phyloP scores from a whole-genome alignment of 2,329 filamentous ascomycete species.

The Coniochaeta sp. region DNA sequence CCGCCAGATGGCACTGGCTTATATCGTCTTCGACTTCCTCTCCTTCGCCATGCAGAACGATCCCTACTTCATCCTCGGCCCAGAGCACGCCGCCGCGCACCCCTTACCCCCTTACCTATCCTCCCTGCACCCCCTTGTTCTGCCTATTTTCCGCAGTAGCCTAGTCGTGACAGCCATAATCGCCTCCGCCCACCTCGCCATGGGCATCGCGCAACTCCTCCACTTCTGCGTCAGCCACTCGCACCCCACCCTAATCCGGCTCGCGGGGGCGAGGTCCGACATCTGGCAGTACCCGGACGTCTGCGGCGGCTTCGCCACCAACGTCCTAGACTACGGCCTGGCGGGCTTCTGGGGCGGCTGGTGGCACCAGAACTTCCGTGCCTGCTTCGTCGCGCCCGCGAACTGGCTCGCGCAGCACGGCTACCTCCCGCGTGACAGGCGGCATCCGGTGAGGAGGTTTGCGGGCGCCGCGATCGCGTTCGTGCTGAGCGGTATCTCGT shows the following conservation, averaged over 20 bases:
- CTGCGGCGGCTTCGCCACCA: constrained; percentile 42
- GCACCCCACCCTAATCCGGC: constrained; percentile 25
- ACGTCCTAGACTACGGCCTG: constrained; percentile 62
- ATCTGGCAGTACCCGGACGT: constrained; percentile 48
- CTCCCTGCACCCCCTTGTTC: constrained; percentile 33
- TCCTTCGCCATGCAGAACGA: constrained; percentile 67
- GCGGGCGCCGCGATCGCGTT: constrained; percentile 49
- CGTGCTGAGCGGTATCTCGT: constrained; percentile 58
- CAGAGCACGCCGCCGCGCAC: constrained; percentile 26
- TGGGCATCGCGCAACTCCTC: constrained; percentile 34
- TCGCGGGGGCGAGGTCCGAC: constrained; percentile 36
- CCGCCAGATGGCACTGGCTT: constrained; percentile 43
- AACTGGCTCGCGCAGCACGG: constrained; percentile 35
- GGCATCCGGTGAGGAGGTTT: constrained; percentile 21
- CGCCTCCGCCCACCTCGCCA: constrained; percentile 52
- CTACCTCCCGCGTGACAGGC: constrained; percentile 28
- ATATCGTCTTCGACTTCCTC: constrained; percentile 62
- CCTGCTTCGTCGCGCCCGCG: constrained; percentile 58
- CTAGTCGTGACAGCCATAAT: constrained; percentile 51
- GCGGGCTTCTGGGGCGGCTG: constrained; percentile 76
- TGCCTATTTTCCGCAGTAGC: constrained; percentile 49
- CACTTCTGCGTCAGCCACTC: constrained; percentile 7
- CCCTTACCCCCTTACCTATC: constrained; percentile 32
- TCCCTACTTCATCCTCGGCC: constrained; percentile 63
- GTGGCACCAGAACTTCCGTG: constrained; percentile 90